Evolutionary conservation across 495 filamentous ascomycete species (phyloP).

Genomic region (Delitschia confertaspora): DNA sequence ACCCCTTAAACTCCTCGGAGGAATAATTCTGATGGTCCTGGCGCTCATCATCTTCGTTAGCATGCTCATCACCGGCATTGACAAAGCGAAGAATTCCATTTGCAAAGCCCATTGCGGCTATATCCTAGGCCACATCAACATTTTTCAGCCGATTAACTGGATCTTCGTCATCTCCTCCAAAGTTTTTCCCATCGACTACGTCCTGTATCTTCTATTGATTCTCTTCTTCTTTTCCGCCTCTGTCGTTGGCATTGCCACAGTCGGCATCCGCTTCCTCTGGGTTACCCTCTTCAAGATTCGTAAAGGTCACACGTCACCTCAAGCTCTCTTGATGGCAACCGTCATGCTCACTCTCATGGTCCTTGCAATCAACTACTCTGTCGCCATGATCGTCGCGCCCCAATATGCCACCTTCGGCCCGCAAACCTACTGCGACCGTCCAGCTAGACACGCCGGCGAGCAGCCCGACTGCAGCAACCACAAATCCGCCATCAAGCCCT

Average conservation of each 20-base stretch:
- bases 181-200: conserved; percentile 86
- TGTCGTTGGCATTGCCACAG: conserved; percentile 70
- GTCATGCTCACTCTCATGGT: conserved; percentile 83
- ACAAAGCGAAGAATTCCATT: conserved; percentile 89
- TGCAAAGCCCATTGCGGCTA: conserved; percentile 90
- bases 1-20: conserved; percentile 78
- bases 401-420: conserved; percentile 92
- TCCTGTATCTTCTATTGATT: conserved; percentile 72
- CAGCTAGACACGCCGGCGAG: conserved; percentile 44
- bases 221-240: conserved; percentile 80
- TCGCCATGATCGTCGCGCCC: conserved; percentile 84
- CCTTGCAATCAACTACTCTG: conserved; percentile 80
- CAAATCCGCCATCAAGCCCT: conserved; percentile 62
- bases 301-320: conserved; percentile 78
- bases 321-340: conserved; percentile 84
- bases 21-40: conserved; percentile 63
- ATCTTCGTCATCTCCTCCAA: conserved; percentile 72
- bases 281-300: conserved; percentile 81
- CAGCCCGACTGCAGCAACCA: conserved; percentile 75
- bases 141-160: conserved; percentile 94
- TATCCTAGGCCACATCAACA: conserved; percentile 79
- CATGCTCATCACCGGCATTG: conserved; percentile 91
- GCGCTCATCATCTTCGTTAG: conserved; percentile 70
- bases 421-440: conserved; percentile 80
- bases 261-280: conserved; percentile 96